These are phyloP conservation scores for Pleochaeta shiraiana DNA, from an alignment of 2,329 filamentous ascomycete genomes.

Conservation along the genomic window DNA sequence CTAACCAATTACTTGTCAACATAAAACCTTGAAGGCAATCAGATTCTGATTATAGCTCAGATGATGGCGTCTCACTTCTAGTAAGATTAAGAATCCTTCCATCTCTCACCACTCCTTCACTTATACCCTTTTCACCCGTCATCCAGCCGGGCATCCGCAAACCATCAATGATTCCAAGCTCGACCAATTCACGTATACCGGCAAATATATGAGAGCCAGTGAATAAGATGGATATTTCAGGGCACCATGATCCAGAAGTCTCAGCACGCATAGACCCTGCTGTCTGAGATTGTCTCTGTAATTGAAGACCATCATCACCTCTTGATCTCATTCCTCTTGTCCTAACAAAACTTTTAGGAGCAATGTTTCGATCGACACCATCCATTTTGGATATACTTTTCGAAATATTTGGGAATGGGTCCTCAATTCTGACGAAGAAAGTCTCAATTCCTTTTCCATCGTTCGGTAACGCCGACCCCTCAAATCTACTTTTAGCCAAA, in stretches of 20 bases:
- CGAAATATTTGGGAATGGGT: constrained; percentile 26
- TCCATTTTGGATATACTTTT: too few relatives aligned
- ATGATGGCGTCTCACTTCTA: too few relatives aligned
- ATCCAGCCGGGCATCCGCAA: constrained; percentile 73
- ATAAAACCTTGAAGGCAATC: too few relatives aligned
- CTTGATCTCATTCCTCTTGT: background rate
- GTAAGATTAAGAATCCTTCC: constrained; percentile 30
- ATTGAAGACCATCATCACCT: too few relatives aligned
- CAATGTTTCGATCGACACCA: too few relatives aligned
- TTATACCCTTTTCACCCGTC: constrained; percentile 70
- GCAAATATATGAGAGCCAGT: constrained; percentile 61
- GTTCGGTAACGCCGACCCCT: constrained; percentile 29
- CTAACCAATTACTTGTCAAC: too few relatives aligned
- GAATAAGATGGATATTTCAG: constrained; percentile 43
- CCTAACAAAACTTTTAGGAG: background rate
- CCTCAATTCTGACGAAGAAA: constrained; percentile 36
- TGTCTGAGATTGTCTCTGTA: too few relatives aligned
- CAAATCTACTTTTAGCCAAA: constrained; percentile 49
- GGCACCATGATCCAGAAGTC: constrained; percentile 24
- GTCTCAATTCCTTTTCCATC: constrained; percentile 41
- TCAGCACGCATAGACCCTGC: too few relatives aligned
- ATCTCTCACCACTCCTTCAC: constrained; percentile 42
- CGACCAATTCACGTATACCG: constrained; percentile 56
- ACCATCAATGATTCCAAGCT: constrained; percentile 53
- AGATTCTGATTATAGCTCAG: too few relatives aligned